phyloP scores from a whole-genome alignment of 225 moss, liverwort and hornwort species.

The Pleurozium schreberi region DNA sequence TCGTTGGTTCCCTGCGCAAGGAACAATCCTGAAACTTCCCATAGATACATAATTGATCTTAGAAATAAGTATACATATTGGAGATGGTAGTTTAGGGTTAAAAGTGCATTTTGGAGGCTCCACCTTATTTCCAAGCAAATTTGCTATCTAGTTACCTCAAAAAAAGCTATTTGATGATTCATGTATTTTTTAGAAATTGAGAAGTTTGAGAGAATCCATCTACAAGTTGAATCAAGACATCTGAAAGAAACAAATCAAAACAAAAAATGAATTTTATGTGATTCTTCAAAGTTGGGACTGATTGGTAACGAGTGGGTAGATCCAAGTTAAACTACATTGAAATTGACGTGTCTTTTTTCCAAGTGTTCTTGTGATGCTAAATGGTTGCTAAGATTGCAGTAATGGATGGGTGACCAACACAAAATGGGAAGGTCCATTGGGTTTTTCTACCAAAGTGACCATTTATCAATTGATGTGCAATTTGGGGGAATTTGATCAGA shows the following conservation, averaged over 20 bases:
- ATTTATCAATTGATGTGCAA: background rate
- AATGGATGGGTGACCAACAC: background rate
- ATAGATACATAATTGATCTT: too few relatives aligned
- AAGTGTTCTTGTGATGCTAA: background rate
- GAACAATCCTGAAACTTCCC: too few relatives aligned
- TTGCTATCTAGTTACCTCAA: background rate
- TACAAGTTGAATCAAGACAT: background rate
- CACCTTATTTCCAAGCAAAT: background rate
- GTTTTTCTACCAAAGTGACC: background rate
- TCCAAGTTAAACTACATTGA: background rate
- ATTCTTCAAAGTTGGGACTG: background rate
- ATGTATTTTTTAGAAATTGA: background rate
- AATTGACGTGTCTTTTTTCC: accelerated
- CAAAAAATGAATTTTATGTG: background rate
- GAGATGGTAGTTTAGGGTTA: too few relatives aligned
- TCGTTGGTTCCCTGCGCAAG: too few relatives aligned
- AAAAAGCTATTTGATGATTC: background rate
- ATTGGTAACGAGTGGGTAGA: background rate
- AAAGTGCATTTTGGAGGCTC: too few relatives aligned
- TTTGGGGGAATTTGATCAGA: accelerated
- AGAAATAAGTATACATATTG: too few relatives aligned
- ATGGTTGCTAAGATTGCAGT: background rate
- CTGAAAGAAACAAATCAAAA: too few relatives aligned
- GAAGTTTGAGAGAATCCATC: background rate
- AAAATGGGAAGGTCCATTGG: background rate